Conservation (phyloP, 169 alveolate genomes). For the Cryptosporidium meleagridis region DNA sequence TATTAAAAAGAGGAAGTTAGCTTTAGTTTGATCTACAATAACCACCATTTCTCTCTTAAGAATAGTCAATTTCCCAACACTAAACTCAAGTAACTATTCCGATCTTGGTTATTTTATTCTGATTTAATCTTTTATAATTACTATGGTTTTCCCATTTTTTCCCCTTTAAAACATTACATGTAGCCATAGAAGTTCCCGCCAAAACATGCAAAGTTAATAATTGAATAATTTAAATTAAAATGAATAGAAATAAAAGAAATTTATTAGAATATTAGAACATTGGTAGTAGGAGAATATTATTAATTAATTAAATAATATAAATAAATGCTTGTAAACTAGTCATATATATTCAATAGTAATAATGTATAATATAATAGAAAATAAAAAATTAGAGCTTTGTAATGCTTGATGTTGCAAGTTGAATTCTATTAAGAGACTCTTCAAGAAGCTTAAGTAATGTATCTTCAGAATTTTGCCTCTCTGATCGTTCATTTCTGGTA, state of each 20-base stretch:
- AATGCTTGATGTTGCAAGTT: constrained; percentile 15
- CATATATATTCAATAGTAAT: not conserved
- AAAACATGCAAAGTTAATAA: not conserved
- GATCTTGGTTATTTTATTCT: not conserved
- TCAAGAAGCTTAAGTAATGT: constrained; percentile 35
- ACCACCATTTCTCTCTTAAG: constrained; percentile 8
- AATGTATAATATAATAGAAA: not conserved
- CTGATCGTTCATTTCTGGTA: constrained; percentile 51
- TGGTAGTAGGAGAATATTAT: too few species aligned
- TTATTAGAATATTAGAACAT: not conserved
- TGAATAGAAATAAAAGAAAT: not conserved
- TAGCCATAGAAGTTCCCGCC: not conserved
- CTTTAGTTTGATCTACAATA: constrained; percentile 40
- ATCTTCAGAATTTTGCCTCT: constrained; percentile 70
- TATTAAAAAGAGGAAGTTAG: constrained; percentile 25
- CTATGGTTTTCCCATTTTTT: not conserved
- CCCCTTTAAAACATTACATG: not conserved
- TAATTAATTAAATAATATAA: not conserved
- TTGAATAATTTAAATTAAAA: not conserved
- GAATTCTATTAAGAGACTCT: constrained; percentile 52
- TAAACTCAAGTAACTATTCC: not conserved
- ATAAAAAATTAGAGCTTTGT: not conserved
- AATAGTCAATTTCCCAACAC: not conserved
- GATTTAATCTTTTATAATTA: not conserved
- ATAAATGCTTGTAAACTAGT: not conserved